Evolutionary conservation across 2,329 filamentous ascomycete genomes (phyloP).

Genomic region (Penicillium expansum): DNA sequence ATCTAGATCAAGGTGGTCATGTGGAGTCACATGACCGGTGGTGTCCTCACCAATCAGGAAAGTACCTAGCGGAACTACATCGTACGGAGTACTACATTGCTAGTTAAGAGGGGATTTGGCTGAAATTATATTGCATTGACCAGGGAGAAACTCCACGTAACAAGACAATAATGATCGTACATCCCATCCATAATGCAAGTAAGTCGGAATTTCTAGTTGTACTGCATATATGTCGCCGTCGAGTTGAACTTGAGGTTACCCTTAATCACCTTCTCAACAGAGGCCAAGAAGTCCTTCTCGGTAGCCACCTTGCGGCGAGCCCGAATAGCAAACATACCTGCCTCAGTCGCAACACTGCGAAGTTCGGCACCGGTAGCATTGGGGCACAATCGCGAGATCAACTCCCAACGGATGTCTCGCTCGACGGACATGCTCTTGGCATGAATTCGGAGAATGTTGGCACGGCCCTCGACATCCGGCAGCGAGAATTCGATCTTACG

Average conservation of each 20-base stretch:
- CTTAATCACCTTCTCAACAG: conserved; percentile 99
- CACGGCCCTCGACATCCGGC: conserved; percentile 92
- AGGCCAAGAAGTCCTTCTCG: conserved; percentile 97
- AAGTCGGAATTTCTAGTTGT: conserved; percentile 67
- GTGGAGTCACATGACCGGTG: background rate
- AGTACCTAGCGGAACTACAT: background rate
- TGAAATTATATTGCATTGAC: conserved; percentile 23
- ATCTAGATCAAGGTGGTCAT: background rate
- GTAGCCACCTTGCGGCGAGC: conserved; percentile 94
- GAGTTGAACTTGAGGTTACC: conserved; percentile 99
- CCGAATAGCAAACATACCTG: conserved; percentile 97
- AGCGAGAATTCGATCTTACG: conserved; percentile 98
- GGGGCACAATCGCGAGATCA: conserved; percentile 94
- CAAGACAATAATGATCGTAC: conserved; percentile 35
- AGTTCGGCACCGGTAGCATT: conserved; percentile 96
- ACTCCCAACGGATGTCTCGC: conserved; percentile 97
- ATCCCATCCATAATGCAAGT: conserved; percentile 31
- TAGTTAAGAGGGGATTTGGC: background rate
- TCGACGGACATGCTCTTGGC: conserved; percentile 99
- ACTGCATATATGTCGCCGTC: conserved; percentile 97
- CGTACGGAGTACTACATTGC: background rate
- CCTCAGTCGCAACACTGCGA: conserved; percentile 94
- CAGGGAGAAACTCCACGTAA: conserved; percentile 16
- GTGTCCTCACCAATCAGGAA: background rate
- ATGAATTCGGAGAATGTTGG: conserved; percentile 96